Conservation (phyloP, 2,329 filamentous ascomycete genomes). For the Trematosphaeria pertusa region DNA sequence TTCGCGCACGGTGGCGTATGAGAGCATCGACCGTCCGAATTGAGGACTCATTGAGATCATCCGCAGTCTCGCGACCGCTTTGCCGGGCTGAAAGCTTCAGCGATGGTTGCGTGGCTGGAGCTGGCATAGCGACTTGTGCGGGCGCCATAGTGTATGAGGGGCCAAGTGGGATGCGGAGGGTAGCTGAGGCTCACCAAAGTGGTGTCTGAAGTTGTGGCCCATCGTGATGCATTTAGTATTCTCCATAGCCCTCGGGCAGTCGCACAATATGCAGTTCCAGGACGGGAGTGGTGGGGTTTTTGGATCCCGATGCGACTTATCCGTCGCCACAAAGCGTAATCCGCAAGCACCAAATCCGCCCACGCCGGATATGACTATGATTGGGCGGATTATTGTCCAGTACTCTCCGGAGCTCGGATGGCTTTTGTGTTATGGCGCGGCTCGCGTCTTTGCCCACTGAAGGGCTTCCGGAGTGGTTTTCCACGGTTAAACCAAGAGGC, state of each 20-base stretch:
- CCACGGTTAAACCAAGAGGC: too few relatives aligned
- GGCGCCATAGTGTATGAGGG: slow-evolving; percentile 24
- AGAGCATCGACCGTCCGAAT: slow-evolving; percentile 50
- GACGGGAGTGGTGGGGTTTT: not conserved
- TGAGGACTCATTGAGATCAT: slow-evolving; percentile 4
- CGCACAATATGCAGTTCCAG: too few relatives aligned
- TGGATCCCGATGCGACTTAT: not conserved
- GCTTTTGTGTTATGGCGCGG: not conserved
- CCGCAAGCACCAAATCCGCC: not conserved
- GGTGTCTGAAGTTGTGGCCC: not conserved
- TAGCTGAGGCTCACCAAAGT: not conserved
- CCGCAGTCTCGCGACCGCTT: slow-evolving; percentile 1
- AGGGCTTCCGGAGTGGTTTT: too few relatives aligned
- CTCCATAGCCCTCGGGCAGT: too few relatives aligned
- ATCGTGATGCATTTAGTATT: too few relatives aligned
- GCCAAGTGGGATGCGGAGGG: not conserved
- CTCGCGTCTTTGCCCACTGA: not conserved
- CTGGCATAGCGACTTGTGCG: slow-evolving; percentile 23
- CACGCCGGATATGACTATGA: slow-evolving; percentile 4
- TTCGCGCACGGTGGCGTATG: slow-evolving; percentile 46
- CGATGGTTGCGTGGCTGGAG: slow-evolving; percentile 6
- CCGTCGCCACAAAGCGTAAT: not conserved
- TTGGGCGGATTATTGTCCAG: slow-evolving; percentile 13
- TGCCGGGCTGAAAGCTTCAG: slow-evolving; percentile 3
- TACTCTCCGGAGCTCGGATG: not conserved